Evolutionary conservation across 2,329 filamentous ascomycete genomes (phyloP), one percentile per base, ranked within the genome.

Genomic region (Alternaria sp.): DNA sequence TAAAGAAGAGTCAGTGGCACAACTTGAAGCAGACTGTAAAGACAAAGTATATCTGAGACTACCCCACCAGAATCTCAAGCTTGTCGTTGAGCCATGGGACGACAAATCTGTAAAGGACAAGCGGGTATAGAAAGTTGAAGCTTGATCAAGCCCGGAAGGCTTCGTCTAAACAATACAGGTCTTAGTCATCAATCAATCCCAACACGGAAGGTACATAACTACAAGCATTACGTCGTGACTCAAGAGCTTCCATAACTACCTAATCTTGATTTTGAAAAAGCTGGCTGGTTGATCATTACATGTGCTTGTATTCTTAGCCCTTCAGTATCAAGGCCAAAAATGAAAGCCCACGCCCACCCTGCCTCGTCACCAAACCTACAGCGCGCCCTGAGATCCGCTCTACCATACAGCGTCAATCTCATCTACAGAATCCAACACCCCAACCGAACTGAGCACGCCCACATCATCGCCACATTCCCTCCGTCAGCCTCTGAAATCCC

Each of bases 391-490:
- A 70, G 76, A 27, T 69, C 75, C 3, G 81, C 86, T 34, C 78
- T 90, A 9, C 89, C 89, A 0, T 78, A 84, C 66, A 87, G 87
- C 5, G 79, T 92, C 14, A 83, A 87, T 6, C 77, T 92, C 5
- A 81, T 88, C 46, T 85, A 90, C n/a, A 84, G 89, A 3, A 79
- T 91, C 5, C 87, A 90, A 62, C 89, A 87, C 73, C 80, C 83
- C 22, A 80, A 77, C 49, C 81, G 81, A 22, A 85, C 74, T 12
- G 38, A 62, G 36, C 60, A 77, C 57, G 72, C 77, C 14, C 72
- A 73, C 30, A 71, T 79, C 27, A 60, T 79, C 76, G 36, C 77
- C 76, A 66, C 79, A 75, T 67, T 81, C 78, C 6, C 85, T 72
- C 45, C 55, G 16, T 56, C 60, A 5, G 41, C 53, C 5, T 45